These are phyloP conservation scores for Hirschfeldia incana DNA, from an alignment of 345 rosid genomes.

Conservation along the genomic window DNA sequence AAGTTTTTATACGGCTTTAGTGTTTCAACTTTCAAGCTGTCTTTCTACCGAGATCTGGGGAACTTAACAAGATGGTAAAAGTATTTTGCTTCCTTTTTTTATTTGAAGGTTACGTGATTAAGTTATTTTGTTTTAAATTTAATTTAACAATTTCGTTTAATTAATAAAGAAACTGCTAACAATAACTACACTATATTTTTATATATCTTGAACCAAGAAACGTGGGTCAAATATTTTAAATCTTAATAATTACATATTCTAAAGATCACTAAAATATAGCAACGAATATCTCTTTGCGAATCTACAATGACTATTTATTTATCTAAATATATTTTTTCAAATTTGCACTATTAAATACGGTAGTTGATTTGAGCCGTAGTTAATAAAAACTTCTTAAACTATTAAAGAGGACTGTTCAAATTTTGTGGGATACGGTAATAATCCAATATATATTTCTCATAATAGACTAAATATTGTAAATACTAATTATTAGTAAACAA, in stretches of 20 bases:
- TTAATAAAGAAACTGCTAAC: neutral
- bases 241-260: neutral
- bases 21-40: slow-evolving; percentile 57
- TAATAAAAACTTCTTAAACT: neutral
- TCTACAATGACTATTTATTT: too few relatives aligned
- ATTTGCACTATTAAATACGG: neutral
- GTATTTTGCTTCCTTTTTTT: neutral
- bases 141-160: neutral
- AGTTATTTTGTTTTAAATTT: neutral
- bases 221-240: neutral
- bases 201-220: neutral
- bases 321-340: neutral
- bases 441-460: neutral
- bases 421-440: neutral
- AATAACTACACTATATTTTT: neutral
- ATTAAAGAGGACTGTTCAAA: neutral
- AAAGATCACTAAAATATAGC: neutral
- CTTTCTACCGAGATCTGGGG: slow-evolving; percentile 74
- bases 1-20: slow-evolving; percentile 60
- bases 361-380: neutral
- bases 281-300: neutral
- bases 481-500: too few relatives aligned
- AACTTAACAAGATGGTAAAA: slow-evolving; percentile 79
- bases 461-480: too few relatives aligned
- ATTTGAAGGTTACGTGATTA: neutral